These are phyloP conservation scores for Sporothrix brunneoviolacea DNA, from an alignment of 2,329 filamentous ascomycete species.

Conservation along the genomic window DNA sequence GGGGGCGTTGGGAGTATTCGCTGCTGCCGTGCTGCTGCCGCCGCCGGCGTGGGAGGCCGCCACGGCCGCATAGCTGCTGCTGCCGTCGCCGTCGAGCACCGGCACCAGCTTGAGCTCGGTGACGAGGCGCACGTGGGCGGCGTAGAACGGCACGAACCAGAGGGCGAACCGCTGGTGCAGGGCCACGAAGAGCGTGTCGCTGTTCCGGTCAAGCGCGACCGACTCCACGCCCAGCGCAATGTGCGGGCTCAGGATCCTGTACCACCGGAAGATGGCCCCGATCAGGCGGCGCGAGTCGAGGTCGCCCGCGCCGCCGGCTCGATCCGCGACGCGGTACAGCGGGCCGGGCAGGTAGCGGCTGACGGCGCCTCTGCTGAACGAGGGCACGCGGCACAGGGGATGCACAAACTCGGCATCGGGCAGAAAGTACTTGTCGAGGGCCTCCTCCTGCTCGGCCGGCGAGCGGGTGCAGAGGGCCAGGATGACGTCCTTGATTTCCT, in stretches of 20 bases:
- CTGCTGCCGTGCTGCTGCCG: too few species aligned
- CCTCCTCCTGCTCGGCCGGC: constrained; percentile 12
- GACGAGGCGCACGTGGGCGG: constrained; percentile 59
- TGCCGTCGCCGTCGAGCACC: constrained; percentile 4
- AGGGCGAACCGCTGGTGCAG: constrained; percentile 70
- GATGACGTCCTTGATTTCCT: constrained; percentile 14
- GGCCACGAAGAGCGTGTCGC: constrained; percentile 63
- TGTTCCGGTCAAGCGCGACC: constrained; percentile 60
- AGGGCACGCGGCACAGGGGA: constrained; percentile 39
- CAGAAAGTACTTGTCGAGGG: constrained; percentile 13
- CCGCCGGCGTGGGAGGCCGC: constrained; percentile 3
- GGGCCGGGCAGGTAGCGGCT: neutral
- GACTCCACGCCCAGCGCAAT: constrained; percentile 63
- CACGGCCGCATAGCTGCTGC: constrained; percentile 10
- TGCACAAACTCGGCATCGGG: constrained; percentile 17
- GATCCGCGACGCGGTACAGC: too few species aligned
- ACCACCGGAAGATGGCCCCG: constrained; percentile 69
- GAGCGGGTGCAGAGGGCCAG: constrained; percentile 11
- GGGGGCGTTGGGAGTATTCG: too few species aligned
- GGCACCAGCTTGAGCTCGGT: constrained; percentile 57
- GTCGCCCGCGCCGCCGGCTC: neutral
- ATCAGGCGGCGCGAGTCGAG: constrained; percentile 62
- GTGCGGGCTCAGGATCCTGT: constrained; percentile 71
- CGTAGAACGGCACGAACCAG: constrained; percentile 71
- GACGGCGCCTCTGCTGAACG: constrained; percentile 28